A percentile compares a stretch with the other conserved stretches of the same genome.
These are phyloP conservation scores for Tripidium arundinaceum DNA, from an alignment of 202 grass and related monocot genomes.

Conservation along the genomic window DNA sequence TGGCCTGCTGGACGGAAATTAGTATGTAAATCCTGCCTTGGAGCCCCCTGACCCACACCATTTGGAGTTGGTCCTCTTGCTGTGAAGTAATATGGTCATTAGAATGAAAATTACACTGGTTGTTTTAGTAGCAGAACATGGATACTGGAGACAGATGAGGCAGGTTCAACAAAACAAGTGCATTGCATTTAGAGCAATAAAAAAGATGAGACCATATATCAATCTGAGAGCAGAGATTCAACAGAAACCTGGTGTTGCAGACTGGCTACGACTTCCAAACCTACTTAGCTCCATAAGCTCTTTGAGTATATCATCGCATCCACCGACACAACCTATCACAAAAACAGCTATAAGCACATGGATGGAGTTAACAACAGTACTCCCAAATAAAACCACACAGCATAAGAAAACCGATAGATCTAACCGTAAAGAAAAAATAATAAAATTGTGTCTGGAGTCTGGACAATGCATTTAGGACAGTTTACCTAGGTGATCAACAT, in stretches of 20 bases:
- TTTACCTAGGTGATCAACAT: constrained; percentile 85
- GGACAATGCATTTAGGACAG: constrained; percentile 13
- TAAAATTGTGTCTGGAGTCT: background rate
- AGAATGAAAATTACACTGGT: background rate
- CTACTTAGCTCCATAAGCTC: constrained; percentile 79
- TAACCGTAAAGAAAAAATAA: background rate
- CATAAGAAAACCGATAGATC: background rate
- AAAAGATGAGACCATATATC: constrained; percentile 4
- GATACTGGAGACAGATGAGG: background rate
- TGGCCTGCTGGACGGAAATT: constrained; percentile 52
- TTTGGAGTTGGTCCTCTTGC: constrained; percentile 57
- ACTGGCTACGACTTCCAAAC: constrained; percentile 51
- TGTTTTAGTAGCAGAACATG: background rate
- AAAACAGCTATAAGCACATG: background rate
- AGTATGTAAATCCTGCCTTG: constrained; percentile 51
- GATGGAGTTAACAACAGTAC: background rate
- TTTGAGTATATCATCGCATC: constrained; percentile 76
- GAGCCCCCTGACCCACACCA: constrained; percentile 38
- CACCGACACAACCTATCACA: constrained; percentile 78
- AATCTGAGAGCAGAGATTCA: background rate
- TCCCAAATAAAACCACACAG: background rate
- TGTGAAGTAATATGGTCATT: constrained; percentile 30
- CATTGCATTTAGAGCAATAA: background rate
- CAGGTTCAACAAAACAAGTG: background rate
- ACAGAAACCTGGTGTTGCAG: constrained; percentile 56